These are phyloP conservation scores for Phytopythium helicoides DNA, from an alignment of 352 stramenopile genomes.

Conservation along the genomic window DNA sequence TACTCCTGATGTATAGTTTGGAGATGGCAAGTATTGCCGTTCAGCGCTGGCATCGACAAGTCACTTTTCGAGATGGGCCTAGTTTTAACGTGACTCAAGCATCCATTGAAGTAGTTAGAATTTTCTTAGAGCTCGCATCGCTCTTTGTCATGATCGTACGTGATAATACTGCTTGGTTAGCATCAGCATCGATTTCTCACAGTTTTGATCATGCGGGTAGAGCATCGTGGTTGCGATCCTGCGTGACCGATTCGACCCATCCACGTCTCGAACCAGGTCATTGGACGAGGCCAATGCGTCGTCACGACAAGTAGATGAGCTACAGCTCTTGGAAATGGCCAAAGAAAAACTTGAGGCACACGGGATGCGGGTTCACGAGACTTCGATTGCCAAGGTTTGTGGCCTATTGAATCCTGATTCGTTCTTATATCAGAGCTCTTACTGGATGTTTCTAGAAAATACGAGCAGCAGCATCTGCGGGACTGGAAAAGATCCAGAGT, in stretches of 20 bases:
- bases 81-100: not conserved
- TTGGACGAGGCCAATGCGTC: constrained; percentile 7
- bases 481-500: constrained; percentile 43
- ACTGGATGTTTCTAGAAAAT: constrained; percentile 34
- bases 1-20: not conserved
- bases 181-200: too few species aligned
- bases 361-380: constrained; percentile 39
- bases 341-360: constrained; percentile 54
- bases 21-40: constrained; percentile 2
- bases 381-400: constrained; percentile 39
- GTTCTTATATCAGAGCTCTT: not conserved
- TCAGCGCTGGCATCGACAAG: not conserved
- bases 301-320: constrained; percentile 21
- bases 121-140: constrained; percentile 39
- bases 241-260: constrained; percentile 54
- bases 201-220: constrained; percentile 16
- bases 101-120: constrained; percentile 20
- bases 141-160: constrained; percentile 44
- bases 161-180: too few species aligned
- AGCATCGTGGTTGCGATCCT: constrained; percentile 61
- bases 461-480: constrained; percentile 22
- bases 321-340: constrained; percentile 48
- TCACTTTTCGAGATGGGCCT: not conserved
- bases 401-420: not conserved
- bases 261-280: not conserved